phyloP scores from a whole-genome alignment of 2,329 filamentous ascomycete genomes.

The Geosmithia putterillii region DNA sequence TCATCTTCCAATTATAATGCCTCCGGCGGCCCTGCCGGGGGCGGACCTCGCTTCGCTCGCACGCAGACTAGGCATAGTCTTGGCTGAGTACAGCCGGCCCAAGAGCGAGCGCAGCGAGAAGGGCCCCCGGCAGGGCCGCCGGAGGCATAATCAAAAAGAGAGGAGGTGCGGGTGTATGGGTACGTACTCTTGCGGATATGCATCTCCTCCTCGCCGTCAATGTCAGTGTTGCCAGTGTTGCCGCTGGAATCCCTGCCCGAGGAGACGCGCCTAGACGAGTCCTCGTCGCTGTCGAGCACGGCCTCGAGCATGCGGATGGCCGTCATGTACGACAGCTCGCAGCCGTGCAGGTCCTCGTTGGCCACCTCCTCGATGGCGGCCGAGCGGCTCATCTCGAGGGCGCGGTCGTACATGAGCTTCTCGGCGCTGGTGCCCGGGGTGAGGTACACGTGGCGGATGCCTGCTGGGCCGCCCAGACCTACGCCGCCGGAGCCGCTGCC shows the following conservation, averaged over 20 bases:
- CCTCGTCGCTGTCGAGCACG: constrained; percentile 74
- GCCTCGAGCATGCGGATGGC: constrained; percentile 93
- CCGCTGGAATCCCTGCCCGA: constrained; percentile 16
- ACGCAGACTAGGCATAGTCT: no score
- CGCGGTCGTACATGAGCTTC: constrained; percentile 95
- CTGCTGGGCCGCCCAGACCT: constrained; percentile 21
- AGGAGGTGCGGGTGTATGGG: no score
- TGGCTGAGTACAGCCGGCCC: no score
- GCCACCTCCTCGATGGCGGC: constrained; percentile 95
- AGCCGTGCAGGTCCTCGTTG: constrained; percentile 74
- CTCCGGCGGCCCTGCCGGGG: no score
- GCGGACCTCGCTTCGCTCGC: no score
- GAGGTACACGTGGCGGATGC: constrained; percentile 68
- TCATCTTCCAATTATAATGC: no score
- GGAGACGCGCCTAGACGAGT: constrained; percentile 21
- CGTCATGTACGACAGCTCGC: constrained; percentile 86
- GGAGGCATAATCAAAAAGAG: no score
- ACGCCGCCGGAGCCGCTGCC: constrained; percentile 27
- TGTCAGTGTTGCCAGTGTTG: constrained; percentile 26
- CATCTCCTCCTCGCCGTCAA: constrained; percentile 58
- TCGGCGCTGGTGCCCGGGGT: constrained; percentile 87
- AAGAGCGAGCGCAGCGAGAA: no score
- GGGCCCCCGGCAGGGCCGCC: no score
- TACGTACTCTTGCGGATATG: constrained; percentile 60
- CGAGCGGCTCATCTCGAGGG: constrained; percentile 88